A percentile compares a stretch with the other conserved stretches of the same genome.
phyloP scores from a whole-genome alignment of 495 filamentous ascomycete species.

The Neurospora sp. region DNA sequence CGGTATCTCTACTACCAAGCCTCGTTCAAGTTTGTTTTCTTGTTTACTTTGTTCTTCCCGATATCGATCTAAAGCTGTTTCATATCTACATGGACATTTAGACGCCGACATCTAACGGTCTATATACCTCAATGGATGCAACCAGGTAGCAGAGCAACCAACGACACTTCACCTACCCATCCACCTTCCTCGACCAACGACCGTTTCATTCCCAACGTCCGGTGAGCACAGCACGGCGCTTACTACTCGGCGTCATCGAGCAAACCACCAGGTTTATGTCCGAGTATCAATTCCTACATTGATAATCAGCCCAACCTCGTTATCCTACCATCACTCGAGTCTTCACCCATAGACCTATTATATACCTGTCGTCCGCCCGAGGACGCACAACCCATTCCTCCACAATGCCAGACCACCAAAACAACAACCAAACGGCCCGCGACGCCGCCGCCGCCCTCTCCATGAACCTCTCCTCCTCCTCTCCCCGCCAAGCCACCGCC shows the following conservation, averaged over 20 bases:
- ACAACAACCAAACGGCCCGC: not conserved
- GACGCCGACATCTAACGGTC: not conserved
- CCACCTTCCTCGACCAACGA: not conserved
- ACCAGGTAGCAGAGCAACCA: not conserved
- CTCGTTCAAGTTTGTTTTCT: not conserved
- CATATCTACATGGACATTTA: not conserved
- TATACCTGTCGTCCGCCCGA: not conserved
- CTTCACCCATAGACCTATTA: not conserved
- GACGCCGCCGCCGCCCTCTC: slow-evolving; percentile 17
- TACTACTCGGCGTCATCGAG: not conserved
- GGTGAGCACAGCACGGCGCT: not conserved
- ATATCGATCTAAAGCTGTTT: not conserved
- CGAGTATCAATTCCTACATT: slow-evolving; percentile 6
- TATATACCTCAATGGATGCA: not conserved
- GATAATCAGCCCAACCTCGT: not conserved
- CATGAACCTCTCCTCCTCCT: slow-evolving; percentile 9
- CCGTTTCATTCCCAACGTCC: not conserved
- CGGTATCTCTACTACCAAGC: not conserved
- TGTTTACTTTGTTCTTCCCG: not conserved
- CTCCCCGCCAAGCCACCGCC: not conserved
- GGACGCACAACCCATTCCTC: not conserved
- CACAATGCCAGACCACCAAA: slow-evolving; percentile 19
- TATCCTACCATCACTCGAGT: not conserved
- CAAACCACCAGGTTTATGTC: not conserved
- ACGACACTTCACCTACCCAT: not conserved